A percentile compares a stretch with the other conserved stretches of the same genome.
Evolutionary conservation across 2,329 filamentous ascomycete species (phyloP).

Genomic region (Tolypocladium paradoxum): DNA sequence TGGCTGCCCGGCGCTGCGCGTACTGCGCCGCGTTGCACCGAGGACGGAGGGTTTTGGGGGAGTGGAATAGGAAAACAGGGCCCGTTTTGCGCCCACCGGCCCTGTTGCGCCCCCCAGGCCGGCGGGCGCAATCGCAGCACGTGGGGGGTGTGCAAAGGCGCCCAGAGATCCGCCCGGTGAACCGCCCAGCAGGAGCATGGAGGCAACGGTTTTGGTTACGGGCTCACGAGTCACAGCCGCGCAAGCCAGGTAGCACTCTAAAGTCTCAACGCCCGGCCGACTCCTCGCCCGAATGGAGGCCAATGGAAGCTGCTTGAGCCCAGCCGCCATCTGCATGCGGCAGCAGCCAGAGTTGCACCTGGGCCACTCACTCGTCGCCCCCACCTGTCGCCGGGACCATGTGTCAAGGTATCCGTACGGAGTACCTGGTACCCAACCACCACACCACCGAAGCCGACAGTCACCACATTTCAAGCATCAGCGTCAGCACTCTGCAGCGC

Average conservation of each 20-base stretch:
- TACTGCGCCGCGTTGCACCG: background rate
- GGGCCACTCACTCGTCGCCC: background rate
- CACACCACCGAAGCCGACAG: background rate
- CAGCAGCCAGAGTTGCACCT: background rate
- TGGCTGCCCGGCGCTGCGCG: too few relatives aligned
- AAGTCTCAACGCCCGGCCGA: background rate
- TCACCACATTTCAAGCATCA: background rate
- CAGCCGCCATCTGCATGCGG: background rate
- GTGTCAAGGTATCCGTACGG: background rate
- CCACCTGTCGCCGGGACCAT: background rate
- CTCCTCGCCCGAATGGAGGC: background rate
- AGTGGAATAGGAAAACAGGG: background rate
- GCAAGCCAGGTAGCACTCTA: background rate
- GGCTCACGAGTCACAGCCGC: background rate
- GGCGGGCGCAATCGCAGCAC: background rate
- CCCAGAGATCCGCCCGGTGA: background rate
- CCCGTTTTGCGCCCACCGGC: background rate
- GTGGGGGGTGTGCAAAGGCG: background rate
- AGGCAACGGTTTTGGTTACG: background rate
- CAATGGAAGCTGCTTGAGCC: background rate
- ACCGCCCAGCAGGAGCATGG: background rate
- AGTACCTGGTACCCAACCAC: background rate
- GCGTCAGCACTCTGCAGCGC: background rate
- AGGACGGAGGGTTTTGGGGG: background rate
- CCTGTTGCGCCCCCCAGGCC: too few relatives aligned